phyloP scores from a whole-genome alignment of 2,329 filamentous ascomycete genomes.

The Epichloe elymi region DNA sequence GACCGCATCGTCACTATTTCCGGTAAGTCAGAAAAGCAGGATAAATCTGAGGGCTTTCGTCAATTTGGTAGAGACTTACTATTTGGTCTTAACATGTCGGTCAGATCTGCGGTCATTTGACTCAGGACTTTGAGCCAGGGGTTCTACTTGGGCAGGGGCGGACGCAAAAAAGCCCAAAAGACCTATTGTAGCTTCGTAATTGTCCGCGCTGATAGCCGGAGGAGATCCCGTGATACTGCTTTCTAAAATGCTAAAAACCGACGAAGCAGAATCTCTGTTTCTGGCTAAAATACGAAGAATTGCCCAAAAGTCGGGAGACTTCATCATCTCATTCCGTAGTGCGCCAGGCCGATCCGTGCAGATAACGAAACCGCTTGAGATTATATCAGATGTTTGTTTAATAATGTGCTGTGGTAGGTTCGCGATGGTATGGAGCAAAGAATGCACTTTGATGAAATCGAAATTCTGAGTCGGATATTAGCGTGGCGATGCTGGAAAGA shows the following conservation, averaged over 20 bases:
- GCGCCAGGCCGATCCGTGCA: conserved; percentile 69
- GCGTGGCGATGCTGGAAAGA: background rate
- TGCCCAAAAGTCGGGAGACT: conserved; percentile 94
- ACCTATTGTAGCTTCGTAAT: conserved; percentile 78
- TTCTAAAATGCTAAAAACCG: conserved; percentile 81
- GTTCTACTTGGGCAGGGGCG: conserved; percentile 59
- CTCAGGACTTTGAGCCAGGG: conserved; percentile 56
- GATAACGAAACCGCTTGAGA: conserved; percentile 64
- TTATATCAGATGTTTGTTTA: conserved; percentile 59
- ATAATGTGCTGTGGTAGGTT: conserved; percentile 70
- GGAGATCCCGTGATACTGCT: conserved; percentile 60
- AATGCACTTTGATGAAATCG: conserved; percentile 81
- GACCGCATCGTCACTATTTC: conserved; percentile 29
- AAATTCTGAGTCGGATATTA: conserved; percentile 47
- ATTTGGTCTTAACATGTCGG: conserved; percentile 14
- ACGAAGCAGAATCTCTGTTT: conserved; percentile 55
- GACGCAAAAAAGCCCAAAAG: conserved; percentile 83
- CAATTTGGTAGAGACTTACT: conserved; percentile 9
- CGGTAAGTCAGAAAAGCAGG: background rate
- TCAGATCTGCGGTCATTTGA: conserved; percentile 24
- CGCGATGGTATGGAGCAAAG: conserved; percentile 83
- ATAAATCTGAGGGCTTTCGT: background rate
- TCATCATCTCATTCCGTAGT: conserved; percentile 83
- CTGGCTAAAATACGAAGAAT: conserved; percentile 65
- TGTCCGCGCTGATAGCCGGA: conserved; percentile 81